Conservation (phyloP, 768 basidiomycete genomes). For the Xerocomellus amylosporus region DNA sequence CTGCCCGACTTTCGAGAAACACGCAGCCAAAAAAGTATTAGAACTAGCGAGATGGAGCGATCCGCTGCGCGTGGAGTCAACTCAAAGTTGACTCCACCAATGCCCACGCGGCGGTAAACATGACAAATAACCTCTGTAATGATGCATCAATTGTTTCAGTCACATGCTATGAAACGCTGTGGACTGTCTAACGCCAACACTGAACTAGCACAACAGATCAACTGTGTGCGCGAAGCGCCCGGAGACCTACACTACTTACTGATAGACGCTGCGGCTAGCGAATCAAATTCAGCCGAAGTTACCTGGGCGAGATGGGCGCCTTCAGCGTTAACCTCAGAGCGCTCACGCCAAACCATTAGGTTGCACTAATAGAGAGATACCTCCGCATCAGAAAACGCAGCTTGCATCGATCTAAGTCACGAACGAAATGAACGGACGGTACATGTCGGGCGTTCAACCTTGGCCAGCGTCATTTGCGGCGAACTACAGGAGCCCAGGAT, state of each 20-base stretch:
- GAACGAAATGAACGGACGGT: background rate
- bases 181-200: background rate
- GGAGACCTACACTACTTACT: background rate
- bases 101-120: background rate
- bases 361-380: background rate
- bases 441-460: background rate
- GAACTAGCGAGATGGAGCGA: background rate
- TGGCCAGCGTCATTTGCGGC: conserved; percentile 19
- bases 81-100: background rate
- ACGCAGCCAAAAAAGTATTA: background rate
- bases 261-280: background rate
- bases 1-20: background rate
- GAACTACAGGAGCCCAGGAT: conserved; percentile 36
- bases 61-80: background rate
- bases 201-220: background rate
- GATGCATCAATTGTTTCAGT: background rate
- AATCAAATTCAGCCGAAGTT: background rate
- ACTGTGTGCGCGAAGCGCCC: background rate
- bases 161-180: background rate
- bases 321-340: background rate
- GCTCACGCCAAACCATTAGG: background rate
- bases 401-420: background rate
- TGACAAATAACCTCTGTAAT: background rate
- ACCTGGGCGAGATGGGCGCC: background rate
- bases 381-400: conserved; percentile 3